Evolutionary conservation across 179 eudicot species (phyloP).

Genomic region (Camellia oleifera): DNA sequence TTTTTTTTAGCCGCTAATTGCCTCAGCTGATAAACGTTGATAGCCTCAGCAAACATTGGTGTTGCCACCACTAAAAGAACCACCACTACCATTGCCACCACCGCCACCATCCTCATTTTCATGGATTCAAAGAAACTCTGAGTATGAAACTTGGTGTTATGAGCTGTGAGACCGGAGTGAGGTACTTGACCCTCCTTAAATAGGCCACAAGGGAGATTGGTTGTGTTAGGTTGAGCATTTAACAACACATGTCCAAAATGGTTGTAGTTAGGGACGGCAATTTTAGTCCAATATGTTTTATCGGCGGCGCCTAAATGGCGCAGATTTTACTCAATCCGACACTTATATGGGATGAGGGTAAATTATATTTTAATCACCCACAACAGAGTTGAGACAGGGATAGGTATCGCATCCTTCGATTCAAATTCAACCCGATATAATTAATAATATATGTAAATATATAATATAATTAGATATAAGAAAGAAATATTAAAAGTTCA

Average conservation of each 20-base stretch:
- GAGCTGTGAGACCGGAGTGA: not conserved
- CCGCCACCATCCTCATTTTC: constrained; percentile 9
- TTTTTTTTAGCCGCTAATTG: constrained; percentile 25
- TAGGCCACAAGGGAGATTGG: not conserved
- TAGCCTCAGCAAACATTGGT: constrained; percentile 10
- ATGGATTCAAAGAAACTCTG: not conserved
- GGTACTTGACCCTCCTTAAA: not conserved
- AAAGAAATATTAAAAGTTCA: no score
- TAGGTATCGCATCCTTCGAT: no score
- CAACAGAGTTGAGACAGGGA: no score
- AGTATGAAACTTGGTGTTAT: not conserved
- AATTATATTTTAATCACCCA: no score
- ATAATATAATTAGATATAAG: no score
- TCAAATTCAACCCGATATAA: no score
- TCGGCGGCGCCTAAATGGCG: no score
- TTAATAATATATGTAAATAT: no score
- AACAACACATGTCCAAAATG: constrained; percentile 12
- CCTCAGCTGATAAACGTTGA: constrained; percentile 21
- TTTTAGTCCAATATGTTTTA: no score
- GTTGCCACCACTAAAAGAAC: constrained; percentile 13
- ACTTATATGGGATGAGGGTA: no score
- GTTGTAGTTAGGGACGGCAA: not conserved
- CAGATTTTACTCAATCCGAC: no score
- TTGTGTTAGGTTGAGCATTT: constrained; percentile 30
- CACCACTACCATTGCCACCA: constrained; percentile 5